Evolutionary conservation across 352 stramenopile genomes (phyloP), one percentile per base, ranked within the genome.

Genomic region (Halophytophthora polymorphica): DNA sequence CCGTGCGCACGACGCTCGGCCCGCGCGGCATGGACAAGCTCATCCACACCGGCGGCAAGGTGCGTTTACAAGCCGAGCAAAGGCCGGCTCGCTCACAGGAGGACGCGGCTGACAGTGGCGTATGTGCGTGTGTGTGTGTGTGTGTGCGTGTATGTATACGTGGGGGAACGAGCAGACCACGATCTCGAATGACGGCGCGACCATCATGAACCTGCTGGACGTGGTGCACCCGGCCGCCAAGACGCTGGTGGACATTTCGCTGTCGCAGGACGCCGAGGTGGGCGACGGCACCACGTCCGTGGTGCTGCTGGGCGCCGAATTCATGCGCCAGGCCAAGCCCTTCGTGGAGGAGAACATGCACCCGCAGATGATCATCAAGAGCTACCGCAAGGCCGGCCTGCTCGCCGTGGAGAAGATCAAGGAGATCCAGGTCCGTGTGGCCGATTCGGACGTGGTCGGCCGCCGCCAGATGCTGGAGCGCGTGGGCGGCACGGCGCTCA

Each of bases 11-110:
- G 23, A 99, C 96, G 12, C 78, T 99, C 22, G 97, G 97, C 19
- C 97, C 96, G 22, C 88, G 96, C 23, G 97, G 97, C 55, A 99
- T 99, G 95, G 97, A 99, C 83, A 99, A 99, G 71, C 83, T 99
- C n/a, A 94, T 99, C 37, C 95, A 98, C 58, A 77, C 93, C 23
- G 83, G 85, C 47, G 77, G 73, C 46, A 90, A 88, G 62, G 68
- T 77, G 40, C 44, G 29, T 38, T 40, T 3, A 37, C 17, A 22
- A 31, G 25, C 25, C 25, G 4, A 31, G 25, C 25, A n/a, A n/a
- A n/a, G n/a, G n/a, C n/a, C n/a, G n/a, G n/a, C n/a, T n/a, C n/a
- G n/a, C n/a, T n/a, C n/a, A n/a, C n/a, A n/a, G n/a, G n/a, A n/a
- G 25, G 25, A 31, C 25, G 8, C 25, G 25, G 8, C 25, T 31